These are phyloP conservation scores for Claviceps purpurea DNA, from an alignment of 2,329 filamentous ascomycete genomes.

Conservation along the genomic window DNA sequence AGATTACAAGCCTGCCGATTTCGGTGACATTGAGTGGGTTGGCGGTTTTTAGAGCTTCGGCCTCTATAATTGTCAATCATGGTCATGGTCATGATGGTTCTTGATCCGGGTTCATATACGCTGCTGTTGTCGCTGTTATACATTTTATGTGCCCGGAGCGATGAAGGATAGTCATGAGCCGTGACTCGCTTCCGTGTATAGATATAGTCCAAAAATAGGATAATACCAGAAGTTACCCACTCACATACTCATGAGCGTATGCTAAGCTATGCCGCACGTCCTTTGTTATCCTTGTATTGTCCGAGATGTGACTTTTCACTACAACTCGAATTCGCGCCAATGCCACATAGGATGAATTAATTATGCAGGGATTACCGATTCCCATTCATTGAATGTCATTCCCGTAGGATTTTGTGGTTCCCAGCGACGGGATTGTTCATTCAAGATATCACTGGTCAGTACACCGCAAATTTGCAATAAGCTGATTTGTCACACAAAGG, in stretches of 20 bases:
- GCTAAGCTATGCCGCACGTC: neutral
- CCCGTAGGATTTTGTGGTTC: too few relatives aligned
- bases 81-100: constrained; percentile 30
- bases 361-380: too few relatives aligned
- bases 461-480: too few relatives aligned
- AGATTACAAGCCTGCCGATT: constrained; percentile 45
- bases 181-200: constrained; percentile 53
- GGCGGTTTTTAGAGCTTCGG: constrained; percentile 63
- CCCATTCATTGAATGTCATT: too few relatives aligned
- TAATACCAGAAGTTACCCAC: constrained; percentile 58
- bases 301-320: too few relatives aligned
- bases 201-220: constrained; percentile 30
- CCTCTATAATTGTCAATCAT: constrained; percentile 43
- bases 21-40: constrained; percentile 85
- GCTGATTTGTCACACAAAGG: too few relatives aligned
- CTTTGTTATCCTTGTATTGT: neutral
- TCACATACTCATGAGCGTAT: constrained; percentile 20
- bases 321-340: too few relatives aligned
- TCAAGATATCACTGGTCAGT: too few relatives aligned
- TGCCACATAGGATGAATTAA: too few relatives aligned
- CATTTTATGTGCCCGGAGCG: constrained; percentile 8
- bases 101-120: neutral
- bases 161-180: constrained; percentile 18
- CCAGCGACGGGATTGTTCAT: too few relatives aligned
- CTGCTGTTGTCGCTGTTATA: neutral